Percentiles rank a stretch among this genome's conserved stretches.
Evolutionary conservation across 2,329 filamentous ascomycete species (phyloP).

Genomic region (Pezicula rhizophila): DNA sequence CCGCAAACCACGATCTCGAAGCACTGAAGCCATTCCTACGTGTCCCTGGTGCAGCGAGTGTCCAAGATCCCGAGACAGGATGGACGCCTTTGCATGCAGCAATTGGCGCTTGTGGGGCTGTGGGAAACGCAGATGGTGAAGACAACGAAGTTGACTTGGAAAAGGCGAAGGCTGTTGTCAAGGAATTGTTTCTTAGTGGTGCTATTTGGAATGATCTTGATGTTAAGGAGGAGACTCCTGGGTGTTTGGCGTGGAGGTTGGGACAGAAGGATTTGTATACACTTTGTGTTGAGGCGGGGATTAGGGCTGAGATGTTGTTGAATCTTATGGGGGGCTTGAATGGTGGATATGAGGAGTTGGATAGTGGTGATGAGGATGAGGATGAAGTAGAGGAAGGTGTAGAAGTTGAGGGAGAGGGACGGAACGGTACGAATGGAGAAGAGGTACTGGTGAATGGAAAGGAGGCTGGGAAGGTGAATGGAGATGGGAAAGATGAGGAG

Average conservation of each 20-base stretch:
- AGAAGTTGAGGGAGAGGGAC: slow-evolving; percentile 20
- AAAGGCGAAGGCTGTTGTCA: slow-evolving; percentile 61
- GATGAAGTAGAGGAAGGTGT: slow-evolving; percentile 33
- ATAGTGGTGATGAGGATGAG: slow-evolving; percentile 40
- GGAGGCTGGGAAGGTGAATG: slow-evolving; percentile 15
- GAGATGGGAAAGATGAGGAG: slow-evolving; percentile 16
- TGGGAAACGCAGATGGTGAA: slow-evolving; percentile 28
- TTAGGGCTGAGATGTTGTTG: slow-evolving; percentile 82
- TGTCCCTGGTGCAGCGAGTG: slow-evolving; percentile 52
- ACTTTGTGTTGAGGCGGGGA: slow-evolving; percentile 80
- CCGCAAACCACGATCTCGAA: slow-evolving; percentile 50
- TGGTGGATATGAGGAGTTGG: slow-evolving; percentile 72
- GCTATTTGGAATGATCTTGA: slow-evolving; percentile 98
- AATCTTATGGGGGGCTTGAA: slow-evolving; percentile 73
- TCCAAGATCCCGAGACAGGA: slow-evolving; percentile 78
- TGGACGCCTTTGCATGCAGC: slow-evolving; percentile 86
- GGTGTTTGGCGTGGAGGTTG: slow-evolving; percentile 71
- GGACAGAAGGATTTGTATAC: slow-evolving; percentile 69
- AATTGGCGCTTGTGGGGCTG: slow-evolving; percentile 63
- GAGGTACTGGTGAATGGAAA: background rate
- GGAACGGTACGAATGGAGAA: slow-evolving; percentile 21
- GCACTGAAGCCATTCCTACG: slow-evolving; percentile 26
- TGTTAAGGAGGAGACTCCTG: slow-evolving; percentile 79
- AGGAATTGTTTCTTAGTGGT: slow-evolving; percentile 75
- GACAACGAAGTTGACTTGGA: slow-evolving; percentile 38